Evolutionary conservation across 768 basidiomycete species (phyloP).

Genomic region (Chlorophyllum brunneum): DNA sequence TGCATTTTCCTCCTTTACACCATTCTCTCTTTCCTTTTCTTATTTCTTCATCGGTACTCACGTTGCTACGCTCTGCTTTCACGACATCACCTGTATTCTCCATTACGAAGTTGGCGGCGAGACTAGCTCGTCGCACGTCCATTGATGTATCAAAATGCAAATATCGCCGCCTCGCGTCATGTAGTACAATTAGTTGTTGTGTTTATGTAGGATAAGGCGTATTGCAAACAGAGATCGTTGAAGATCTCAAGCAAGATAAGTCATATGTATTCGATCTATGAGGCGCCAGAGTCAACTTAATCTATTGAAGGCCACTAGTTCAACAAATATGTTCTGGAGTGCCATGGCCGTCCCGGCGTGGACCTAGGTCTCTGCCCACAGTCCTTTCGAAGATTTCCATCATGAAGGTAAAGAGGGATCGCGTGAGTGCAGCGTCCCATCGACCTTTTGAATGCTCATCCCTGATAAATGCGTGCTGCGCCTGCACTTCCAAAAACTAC

Average conservation of each 20-base stretch:
- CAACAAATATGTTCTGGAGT: constrained; percentile 79
- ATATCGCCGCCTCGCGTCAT: constrained; percentile 15
- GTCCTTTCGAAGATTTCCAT: constrained; percentile 93
- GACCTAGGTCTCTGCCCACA: constrained; percentile 81
- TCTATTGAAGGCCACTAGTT: neutral
- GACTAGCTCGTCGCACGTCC: constrained; percentile 20
- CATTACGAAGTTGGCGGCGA: constrained; percentile 30
- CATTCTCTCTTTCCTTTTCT: constrained; percentile 39
- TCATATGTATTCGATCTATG: neutral
- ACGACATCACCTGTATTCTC: constrained; percentile 39
- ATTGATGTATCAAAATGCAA: constrained; percentile 15
- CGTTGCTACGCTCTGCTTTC: constrained; percentile 27
- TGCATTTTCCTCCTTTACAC: constrained; percentile 50
- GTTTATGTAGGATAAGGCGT: constrained; percentile 14
- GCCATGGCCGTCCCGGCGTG: constrained; percentile 39
- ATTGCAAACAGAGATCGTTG: constrained; percentile 15
- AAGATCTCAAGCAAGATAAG: neutral
- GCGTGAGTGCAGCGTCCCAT: constrained; percentile 92
- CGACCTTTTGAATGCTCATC: constrained; percentile 91
- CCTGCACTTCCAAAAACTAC: constrained; percentile 93
- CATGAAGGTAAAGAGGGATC: constrained; percentile 79
- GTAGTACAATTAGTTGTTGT: constrained; percentile 21
- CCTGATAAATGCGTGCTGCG: constrained; percentile 94
- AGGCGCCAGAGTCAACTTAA: neutral
- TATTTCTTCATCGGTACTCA: constrained; percentile 39